These are phyloP conservation scores for Alternaria conjuncta DNA, from an alignment of 2,329 filamentous ascomycete species.

Conservation along the genomic window DNA sequence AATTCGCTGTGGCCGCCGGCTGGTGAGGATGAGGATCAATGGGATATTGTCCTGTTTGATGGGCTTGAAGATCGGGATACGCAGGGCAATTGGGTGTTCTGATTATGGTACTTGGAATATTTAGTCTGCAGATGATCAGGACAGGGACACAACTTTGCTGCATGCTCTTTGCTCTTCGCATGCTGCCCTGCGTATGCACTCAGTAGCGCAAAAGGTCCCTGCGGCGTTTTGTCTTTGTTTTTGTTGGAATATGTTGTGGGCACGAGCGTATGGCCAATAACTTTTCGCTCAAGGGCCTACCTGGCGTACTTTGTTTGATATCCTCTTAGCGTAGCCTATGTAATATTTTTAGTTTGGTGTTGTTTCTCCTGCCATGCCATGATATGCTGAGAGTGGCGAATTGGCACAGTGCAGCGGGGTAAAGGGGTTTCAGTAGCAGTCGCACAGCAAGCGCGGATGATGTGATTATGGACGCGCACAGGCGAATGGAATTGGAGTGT, in stretches of 20 bases:
- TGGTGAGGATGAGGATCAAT: constrained; percentile 31
- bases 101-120: neutral
- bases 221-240: neutral
- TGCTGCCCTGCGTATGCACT: constrained; percentile 6
- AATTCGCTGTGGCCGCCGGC: constrained; percentile 41
- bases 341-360: neutral
- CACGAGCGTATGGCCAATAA: neutral
- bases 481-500: neutral
- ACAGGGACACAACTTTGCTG: too few species aligned
- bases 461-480: neutral
- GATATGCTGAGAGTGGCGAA: neutral
- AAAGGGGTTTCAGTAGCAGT: neutral
- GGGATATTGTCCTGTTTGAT: constrained; percentile 45
- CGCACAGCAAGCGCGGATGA: neutral
- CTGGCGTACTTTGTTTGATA: neutral
- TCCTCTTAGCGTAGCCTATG: neutral
- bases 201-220: neutral
- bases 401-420: constrained; percentile 2
- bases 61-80: constrained; percentile 43
- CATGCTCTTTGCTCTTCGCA: neutral
- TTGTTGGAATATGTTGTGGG: neutral
- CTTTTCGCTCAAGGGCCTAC: neutral
- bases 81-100: constrained; percentile 43
- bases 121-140: neutral
- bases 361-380: neutral